phyloP scores from a whole-genome alignment of 2,329 filamentous ascomycete genomes.

The Samsoniella hepiali region DNA sequence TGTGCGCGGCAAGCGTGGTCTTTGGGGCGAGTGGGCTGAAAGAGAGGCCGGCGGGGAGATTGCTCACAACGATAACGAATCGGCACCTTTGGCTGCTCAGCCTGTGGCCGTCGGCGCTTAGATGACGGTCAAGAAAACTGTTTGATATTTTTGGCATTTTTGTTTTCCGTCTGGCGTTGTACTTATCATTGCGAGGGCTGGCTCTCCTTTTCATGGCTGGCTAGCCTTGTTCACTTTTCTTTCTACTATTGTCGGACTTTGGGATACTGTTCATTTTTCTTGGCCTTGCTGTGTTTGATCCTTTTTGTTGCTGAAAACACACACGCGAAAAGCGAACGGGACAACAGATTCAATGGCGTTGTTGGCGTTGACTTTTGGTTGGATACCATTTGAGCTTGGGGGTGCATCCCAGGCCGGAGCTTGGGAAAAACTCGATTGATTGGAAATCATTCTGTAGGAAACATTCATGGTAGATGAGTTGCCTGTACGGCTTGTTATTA shows the following conservation, averaged over 20 bases:
- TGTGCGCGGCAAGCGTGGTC: conserved; percentile 86
- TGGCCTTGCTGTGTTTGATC: not conserved
- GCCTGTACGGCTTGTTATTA: conserved; percentile 15
- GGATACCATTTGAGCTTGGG: conserved; percentile 15
- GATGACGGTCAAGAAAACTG: not conserved
- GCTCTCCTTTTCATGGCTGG: not conserved
- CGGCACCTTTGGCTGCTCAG: conserved; percentile 13
- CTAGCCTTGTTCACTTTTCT: not conserved
- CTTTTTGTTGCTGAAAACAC: not conserved
- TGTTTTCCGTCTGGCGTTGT: conserved; percentile 14
- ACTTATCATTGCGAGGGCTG: conserved; percentile 10
- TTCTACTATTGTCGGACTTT: not conserved
- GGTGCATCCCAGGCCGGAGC: conserved; percentile 1
- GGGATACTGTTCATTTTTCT: conserved; percentile 1
- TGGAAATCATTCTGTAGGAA: conserved; percentile 6
- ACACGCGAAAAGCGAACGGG: not conserved
- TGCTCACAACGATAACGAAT: conserved; percentile 46
- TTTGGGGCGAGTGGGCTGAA: conserved; percentile 97
- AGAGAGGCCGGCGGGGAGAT: conserved; percentile 63
- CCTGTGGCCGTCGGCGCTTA: conserved; percentile 29
- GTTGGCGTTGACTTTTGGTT: conserved; percentile 13
- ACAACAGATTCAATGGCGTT: conserved; percentile 14
- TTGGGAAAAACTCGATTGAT: not conserved
- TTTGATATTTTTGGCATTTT: conserved; percentile 2
- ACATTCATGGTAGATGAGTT: conserved; percentile 18